Base-by-base conservation (phyloP, 306 rosid genomes). In the Lathyrus sativus region DNA sequence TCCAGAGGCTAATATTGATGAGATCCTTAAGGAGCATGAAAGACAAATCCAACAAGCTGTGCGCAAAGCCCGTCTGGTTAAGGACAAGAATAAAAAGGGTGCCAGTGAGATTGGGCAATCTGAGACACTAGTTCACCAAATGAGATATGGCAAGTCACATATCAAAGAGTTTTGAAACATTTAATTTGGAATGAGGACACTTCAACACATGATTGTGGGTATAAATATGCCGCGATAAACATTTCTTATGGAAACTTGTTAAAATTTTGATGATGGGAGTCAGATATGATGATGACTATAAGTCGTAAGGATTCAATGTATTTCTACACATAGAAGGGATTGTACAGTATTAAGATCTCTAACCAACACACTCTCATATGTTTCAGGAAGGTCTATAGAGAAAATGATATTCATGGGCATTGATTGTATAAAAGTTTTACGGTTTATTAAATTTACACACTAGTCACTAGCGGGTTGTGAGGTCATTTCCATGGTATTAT, bases 21-120 rank as follows among this genome's bases (percentile, higher is more conserved):
- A 89, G 68, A 84, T 88, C 89, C 86, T 89, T 13, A 88, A 84
- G 83, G 87, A 88, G 78, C 93, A 89, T 5, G 95, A 91, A 79
- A 85, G 76, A 76, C 86, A 87, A 84, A 85, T 89, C 71, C 95
- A 85, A 71, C 73, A 71, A 17, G 91, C 91, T 9, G 85, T 85
- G 12, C 89, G 95, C 59, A 91, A 89, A 83, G 90, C 88, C 74
- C 84, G 85, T 39, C n/a, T 78, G 14, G 89, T 83, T 57, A 91
- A 86, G 81, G 74, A 62, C 39, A 35, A 35, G 65, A 83, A 70
- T 77, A 82, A 81, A 43, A 83, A 74, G 71, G 63, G 70, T 1
- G 49, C 35, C 6, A 14, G 48, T 33, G 88, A 76, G 55, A 83
- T 70, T 53, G 81, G 79, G 65, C 88, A 78, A 66, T 77, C 86